Evolutionary conservation across 257 asterid species (phyloP), one percentile per base, ranked within the genome.

Genomic region (Cordia subcordata): DNA sequence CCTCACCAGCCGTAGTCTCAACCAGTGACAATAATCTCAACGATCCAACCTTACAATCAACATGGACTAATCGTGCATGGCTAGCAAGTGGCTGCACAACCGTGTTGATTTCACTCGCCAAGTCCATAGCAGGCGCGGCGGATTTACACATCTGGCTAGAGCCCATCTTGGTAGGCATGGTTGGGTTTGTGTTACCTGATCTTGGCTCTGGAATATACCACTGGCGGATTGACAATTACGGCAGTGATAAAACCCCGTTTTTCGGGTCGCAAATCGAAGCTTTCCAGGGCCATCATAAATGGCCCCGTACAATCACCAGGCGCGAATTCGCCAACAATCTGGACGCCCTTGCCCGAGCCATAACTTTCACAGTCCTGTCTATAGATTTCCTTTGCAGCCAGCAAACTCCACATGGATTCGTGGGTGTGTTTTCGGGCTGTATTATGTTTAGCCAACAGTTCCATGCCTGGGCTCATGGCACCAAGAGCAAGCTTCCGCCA

Each of bases 141-240:
- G 77, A 52, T 18, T 74, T 94, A 11, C 83, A 80, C 11, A 57
- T 38, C 0, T 82, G 81, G 85, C 60, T 78, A 17, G 90, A 81
- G 60, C 90, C 96, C 4, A 53, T 81, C 49, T 27, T 82, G 5
- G 90, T 86, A n/a, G 81, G 79, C 62, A 42, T 58, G 44, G 17
- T 74, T n/a, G 98, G 95, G 55, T 88, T 84, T 78, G 69, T 82
- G 20, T 54, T 87, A 3, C 80, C 94, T 0, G 98, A 91, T 44
- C 81, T 91, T 11, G 94, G 84, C 66, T 85, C 96, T 1, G 95
- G 96, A 15, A 68, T 85, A 49, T 92, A 88, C 75, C 96, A 92
- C 60, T 88, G 96, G 96, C 95, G 85, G 32, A 84, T 92, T 35
- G 98, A 88, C 71, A 92, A 92, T 72, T 92, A 88, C 60, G 98